A percentile compares a stretch with the other conserved stretches of the same genome.
Conservation (phyloP, 257 asterid genomes). For the Anisodus acutangulus region DNA sequence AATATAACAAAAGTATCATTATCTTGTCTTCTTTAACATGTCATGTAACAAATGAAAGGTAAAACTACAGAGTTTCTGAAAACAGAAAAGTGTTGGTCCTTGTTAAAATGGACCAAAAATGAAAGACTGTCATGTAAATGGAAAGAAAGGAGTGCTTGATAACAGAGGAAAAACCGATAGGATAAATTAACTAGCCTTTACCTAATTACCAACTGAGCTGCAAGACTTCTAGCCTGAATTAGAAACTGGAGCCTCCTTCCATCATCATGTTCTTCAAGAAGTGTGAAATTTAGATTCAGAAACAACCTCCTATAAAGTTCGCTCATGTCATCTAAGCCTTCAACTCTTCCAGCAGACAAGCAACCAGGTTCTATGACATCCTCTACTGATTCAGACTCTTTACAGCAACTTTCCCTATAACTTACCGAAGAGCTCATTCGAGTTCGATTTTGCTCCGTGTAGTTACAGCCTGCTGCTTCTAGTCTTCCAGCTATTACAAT, state of each 20-base stretch:
- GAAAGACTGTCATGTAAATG: background rate
- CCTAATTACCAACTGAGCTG: constrained; percentile 47
- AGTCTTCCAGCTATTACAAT: constrained; percentile 66
- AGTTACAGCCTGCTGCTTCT: constrained; percentile 52
- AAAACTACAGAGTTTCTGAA: background rate
- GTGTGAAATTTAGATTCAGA: constrained; percentile 45
- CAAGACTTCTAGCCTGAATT: constrained; percentile 60
- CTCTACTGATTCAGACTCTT: constrained; percentile 36
- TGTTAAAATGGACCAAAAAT: background rate
- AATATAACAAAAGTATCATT: background rate
- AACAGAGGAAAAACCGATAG: background rate
- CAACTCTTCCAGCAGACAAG: constrained; percentile 30
- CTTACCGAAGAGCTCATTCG: constrained; percentile 26
- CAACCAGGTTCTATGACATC: constrained; percentile 31
- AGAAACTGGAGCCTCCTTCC: constrained; percentile 49
- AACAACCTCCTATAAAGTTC: constrained; percentile 49
- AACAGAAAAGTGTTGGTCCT: background rate
- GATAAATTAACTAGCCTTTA: constrained; percentile 9
- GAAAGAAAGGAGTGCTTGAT: constrained; percentile 1
- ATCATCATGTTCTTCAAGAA: constrained; percentile 41
- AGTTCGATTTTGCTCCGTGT: constrained; percentile 40
- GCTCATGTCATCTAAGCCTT: constrained; percentile 39
- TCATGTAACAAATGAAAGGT: background rate
- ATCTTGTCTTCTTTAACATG: constrained; percentile 15
- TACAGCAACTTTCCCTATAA: constrained; percentile 21